Conservation (phyloP, 805 yeast genomes). For the Peterozyma toletana region DNA sequence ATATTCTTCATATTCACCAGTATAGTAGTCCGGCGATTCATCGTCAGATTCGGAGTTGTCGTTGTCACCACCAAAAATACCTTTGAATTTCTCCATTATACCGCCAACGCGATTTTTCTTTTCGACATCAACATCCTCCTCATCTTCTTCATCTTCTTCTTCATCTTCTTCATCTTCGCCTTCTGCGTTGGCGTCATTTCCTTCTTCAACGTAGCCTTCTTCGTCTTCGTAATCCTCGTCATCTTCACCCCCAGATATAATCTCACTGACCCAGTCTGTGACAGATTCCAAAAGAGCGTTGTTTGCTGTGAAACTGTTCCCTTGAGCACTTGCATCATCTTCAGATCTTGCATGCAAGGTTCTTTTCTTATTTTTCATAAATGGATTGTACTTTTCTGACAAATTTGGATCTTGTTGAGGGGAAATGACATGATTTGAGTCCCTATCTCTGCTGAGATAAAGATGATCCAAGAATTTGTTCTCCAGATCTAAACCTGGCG, state of each 20-base stretch:
- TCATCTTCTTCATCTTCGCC: not conserved
- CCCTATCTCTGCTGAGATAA: not conserved
- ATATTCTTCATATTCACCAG: not conserved
- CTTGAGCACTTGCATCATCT: not conserved
- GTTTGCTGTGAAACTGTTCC: not conserved
- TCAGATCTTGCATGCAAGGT: not conserved
- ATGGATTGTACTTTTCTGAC: not conserved
- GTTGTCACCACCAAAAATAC: not conserved
- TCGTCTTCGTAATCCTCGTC: not conserved
- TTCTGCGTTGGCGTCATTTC: not conserved
- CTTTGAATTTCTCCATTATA: not conserved
- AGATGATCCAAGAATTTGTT: no score
- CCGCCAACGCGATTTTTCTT: not conserved
- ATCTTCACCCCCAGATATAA: not conserved
- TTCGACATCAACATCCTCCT: not conserved
- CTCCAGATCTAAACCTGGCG: no score
- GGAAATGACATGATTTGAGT: conserved; percentile 1
- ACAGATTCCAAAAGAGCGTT: not conserved
- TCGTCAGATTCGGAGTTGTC: not conserved
- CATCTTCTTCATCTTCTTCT: not conserved
- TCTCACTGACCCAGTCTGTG: not conserved
- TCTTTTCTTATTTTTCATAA: not conserved
- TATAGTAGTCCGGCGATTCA: not conserved
- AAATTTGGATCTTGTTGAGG: conserved; percentile 5
- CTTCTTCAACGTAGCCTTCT: not conserved